Evolutionary conservation across 441 rosid genomes (phyloP).

Genomic region (Biscutella laevigata): DNA sequence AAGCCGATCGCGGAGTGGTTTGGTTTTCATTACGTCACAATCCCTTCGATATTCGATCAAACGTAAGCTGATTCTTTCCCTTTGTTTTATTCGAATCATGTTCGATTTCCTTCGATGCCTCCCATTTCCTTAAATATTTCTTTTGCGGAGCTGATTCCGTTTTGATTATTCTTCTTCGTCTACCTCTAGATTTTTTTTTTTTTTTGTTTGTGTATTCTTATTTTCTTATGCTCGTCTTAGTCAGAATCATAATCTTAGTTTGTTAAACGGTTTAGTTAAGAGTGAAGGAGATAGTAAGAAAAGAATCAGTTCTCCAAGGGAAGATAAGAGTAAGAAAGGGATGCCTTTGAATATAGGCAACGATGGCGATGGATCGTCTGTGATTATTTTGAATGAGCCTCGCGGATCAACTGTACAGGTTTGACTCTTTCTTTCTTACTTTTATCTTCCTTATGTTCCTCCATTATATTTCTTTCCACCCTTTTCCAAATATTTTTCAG

Average conservation of each 20-base stretch:
- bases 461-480: background rate
- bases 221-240: background rate
- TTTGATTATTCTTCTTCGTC: background rate
- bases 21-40: conserved; percentile 1
- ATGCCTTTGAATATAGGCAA: conserved; percentile 62
- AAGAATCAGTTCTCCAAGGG: conserved; percentile 26
- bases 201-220: conserved; percentile 7
- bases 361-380: conserved; percentile 54
- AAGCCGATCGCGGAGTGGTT: conserved; percentile 32
- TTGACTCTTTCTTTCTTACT: background rate
- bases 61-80: conserved; percentile 32
- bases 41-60: conserved; percentile 23
- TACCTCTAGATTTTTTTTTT: background rate
- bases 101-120: background rate
- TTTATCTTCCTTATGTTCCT: background rate
- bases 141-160: conserved; percentile 15
- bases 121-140: background rate
- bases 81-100: conserved; percentile 2
- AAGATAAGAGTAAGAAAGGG: conserved; percentile 30
- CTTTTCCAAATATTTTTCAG: too few relatives aligned
- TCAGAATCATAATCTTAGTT: background rate
- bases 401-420: conserved; percentile 84
- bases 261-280: conserved; percentile 32
- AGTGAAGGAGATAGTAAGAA: conserved; percentile 45
- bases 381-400: conserved; percentile 62